phyloP scores from a whole-genome alignment of 2,329 filamentous ascomycete genomes.

The Penicillium psychrosexuale region DNA sequence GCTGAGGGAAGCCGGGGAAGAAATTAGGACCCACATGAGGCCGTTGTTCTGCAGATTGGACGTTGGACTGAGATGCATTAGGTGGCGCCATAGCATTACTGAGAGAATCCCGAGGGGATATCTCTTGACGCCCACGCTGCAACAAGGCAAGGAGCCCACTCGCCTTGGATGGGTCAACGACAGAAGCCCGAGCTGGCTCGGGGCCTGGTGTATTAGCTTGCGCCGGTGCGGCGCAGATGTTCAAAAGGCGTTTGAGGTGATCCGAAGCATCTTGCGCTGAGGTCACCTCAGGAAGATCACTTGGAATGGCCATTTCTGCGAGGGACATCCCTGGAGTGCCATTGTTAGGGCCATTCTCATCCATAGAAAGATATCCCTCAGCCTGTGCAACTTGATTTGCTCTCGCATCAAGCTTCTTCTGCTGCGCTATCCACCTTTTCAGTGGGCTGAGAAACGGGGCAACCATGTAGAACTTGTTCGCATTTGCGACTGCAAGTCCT shows the following conservation, averaged over 20 bases:
- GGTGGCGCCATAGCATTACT: conserved; percentile 55
- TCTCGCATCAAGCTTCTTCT: conserved; percentile 68
- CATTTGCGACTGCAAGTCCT: conserved; percentile 56
- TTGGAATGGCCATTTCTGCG: conserved; percentile 29
- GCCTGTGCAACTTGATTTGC: conserved; percentile 45
- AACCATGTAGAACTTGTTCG: conserved; percentile 97
- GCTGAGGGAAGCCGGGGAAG: conserved; percentile 38
- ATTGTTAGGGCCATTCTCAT: conserved; percentile 46
- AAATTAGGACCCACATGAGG: conserved; percentile 52
- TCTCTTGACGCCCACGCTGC: conserved; percentile 38
- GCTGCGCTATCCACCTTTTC: conserved; percentile 85
- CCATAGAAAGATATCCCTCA: conserved; percentile 56
- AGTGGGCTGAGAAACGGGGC: conserved; percentile 83
- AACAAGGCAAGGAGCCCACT: conserved; percentile 58
- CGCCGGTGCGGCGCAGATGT: conserved; percentile 30
- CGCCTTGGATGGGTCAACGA: conserved; percentile 42
- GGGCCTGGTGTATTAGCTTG: conserved; percentile 12
- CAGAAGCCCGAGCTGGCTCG: conserved; percentile 18
- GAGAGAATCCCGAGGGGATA: conserved; percentile 24
- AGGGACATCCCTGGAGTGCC: conserved; percentile 18
- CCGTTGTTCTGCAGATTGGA: conserved; percentile 54
- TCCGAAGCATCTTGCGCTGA: conserved; percentile 45
- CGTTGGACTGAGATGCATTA: conserved; percentile 49
- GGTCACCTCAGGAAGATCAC: conserved; percentile 42
- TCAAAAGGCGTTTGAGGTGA: conserved; percentile 52